A percentile compares a stretch with the other conserved stretches of the same genome.
Conservation (phyloP, 2,329 filamentous ascomycete species). For the Lachnellula hyalina region DNA sequence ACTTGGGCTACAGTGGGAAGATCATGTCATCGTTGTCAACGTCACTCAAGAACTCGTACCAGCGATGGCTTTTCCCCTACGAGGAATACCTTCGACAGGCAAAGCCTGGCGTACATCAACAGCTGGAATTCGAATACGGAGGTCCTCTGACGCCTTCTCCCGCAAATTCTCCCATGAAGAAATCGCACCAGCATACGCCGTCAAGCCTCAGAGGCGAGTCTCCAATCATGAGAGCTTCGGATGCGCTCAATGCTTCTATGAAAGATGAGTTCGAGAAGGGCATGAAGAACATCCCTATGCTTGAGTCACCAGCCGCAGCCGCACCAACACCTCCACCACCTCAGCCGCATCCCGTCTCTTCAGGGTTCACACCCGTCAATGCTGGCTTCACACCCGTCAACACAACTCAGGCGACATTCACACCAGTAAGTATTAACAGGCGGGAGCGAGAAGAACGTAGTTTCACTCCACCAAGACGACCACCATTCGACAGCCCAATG, state of each 20-base stretch:
- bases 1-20: constrained; percentile 96
- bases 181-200: constrained; percentile 55
- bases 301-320: constrained; percentile 20
- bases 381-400: constrained; percentile 63
- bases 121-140: constrained; percentile 87
- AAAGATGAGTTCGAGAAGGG: constrained; percentile 34
- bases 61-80: constrained; percentile 94
- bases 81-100: constrained; percentile 88
- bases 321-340: constrained; percentile 24
- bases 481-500: constrained; percentile 59
- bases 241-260: constrained; percentile 50
- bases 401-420: constrained; percentile 46
- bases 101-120: constrained; percentile 94
- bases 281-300: constrained; percentile 32
- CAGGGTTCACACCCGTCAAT: constrained; percentile 38
- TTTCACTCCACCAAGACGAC: constrained; percentile 44
- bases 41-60: constrained; percentile 95
- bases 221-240: constrained; percentile 55
- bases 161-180: constrained; percentile 67
- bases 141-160: constrained; percentile 82
- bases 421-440: constrained; percentile 47
- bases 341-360: constrained; percentile 17
- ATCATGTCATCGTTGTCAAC: constrained; percentile 99
- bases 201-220: constrained; percentile 58
- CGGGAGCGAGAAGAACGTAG: constrained; percentile 46